A percentile compares a stretch with the other conserved stretches of the same genome.
Conservation (phyloP, 257 asterid species). For the Solanum chaucha region DNA sequence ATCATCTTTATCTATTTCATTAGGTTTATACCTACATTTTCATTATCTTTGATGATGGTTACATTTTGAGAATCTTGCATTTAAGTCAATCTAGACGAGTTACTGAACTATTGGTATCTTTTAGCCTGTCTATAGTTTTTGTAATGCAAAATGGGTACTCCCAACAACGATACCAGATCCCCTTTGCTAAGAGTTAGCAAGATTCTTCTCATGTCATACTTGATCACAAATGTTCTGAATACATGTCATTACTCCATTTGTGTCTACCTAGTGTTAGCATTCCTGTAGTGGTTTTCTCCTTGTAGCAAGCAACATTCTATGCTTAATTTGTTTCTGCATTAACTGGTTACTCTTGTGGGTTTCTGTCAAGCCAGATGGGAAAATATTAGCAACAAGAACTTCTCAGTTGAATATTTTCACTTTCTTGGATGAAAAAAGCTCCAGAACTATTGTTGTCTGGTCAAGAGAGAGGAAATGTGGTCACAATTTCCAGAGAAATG, state of each 20-base stretch:
- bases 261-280: neutral
- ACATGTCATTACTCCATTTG: neutral
- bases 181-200: neutral
- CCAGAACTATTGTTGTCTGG: slow-evolving; percentile 13
- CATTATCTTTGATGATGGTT: neutral
- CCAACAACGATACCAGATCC: neutral
- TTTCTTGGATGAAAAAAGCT: slow-evolving; percentile 51
- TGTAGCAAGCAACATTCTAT: neutral
- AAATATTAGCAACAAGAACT: slow-evolving; percentile 60
- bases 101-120: neutral
- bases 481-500: too few species aligned
- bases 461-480: too few species aligned
- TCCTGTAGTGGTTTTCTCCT: neutral
- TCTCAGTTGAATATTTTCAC: slow-evolving; percentile 65
- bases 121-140: neutral
- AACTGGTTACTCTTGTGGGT: neutral
- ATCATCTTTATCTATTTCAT: too few species aligned
- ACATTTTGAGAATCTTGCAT: neutral
- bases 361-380: slow-evolving; percentile 53
- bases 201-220: neutral
- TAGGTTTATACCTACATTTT: neutral
- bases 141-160: neutral
- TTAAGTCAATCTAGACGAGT: neutral
- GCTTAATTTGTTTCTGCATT: neutral
- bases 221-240: neutral